Percentiles rank a stretch among this genome's conserved stretches.
phyloP scores from a whole-genome alignment of 1,284 basidiomycete species.

The Pseudozyma tsukubaensis region DNA sequence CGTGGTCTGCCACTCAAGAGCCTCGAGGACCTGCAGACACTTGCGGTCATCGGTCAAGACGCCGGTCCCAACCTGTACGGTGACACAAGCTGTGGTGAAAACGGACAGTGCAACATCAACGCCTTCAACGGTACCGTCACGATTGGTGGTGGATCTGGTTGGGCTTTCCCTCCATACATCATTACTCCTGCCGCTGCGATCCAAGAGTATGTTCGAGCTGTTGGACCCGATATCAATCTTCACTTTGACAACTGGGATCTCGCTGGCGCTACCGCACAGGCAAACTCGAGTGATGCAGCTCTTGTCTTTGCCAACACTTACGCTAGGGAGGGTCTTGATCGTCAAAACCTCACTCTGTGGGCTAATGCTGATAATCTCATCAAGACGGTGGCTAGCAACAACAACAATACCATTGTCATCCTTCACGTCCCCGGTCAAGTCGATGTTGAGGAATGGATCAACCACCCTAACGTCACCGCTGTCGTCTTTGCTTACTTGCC shows the following conservation, averaged over 20 bases:
- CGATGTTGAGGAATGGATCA: slow-evolving; percentile 45
- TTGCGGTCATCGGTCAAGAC: slow-evolving; percentile 45
- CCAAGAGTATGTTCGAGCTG: slow-evolving; percentile 23
- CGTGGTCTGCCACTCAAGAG: slow-evolving; percentile 45
- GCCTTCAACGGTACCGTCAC: slow-evolving; percentile 54
- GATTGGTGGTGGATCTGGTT: slow-evolving; percentile 71
- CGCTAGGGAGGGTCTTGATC: slow-evolving; percentile 76
- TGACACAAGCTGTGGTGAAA: slow-evolving; percentile 33
- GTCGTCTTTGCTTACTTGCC: slow-evolving; percentile 76
- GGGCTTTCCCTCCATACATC: slow-evolving; percentile 60
- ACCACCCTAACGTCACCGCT: slow-evolving; percentile 62
- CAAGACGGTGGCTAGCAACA: slow-evolving; percentile 48
- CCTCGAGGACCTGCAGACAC: slow-evolving; percentile 22
- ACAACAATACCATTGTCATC: slow-evolving; percentile 57
- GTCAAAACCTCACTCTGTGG: slow-evolving; percentile 83
- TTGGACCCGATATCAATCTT: slow-evolving; percentile 30
- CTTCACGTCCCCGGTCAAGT: slow-evolving; percentile 49
- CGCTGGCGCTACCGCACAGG: slow-evolving; percentile 35
- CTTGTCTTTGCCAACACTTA: slow-evolving; percentile 75
- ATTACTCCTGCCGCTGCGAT: slow-evolving; percentile 47
- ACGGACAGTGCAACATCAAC: slow-evolving; percentile 28
- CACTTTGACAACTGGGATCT: slow-evolving; percentile 44
- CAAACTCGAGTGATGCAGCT: slow-evolving; percentile 69
- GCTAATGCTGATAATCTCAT: slow-evolving; percentile 74
- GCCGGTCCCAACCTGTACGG: slow-evolving; percentile 37